Conservation (phyloP, 345 rosid species). For the Bruguiera sexangula region DNA sequence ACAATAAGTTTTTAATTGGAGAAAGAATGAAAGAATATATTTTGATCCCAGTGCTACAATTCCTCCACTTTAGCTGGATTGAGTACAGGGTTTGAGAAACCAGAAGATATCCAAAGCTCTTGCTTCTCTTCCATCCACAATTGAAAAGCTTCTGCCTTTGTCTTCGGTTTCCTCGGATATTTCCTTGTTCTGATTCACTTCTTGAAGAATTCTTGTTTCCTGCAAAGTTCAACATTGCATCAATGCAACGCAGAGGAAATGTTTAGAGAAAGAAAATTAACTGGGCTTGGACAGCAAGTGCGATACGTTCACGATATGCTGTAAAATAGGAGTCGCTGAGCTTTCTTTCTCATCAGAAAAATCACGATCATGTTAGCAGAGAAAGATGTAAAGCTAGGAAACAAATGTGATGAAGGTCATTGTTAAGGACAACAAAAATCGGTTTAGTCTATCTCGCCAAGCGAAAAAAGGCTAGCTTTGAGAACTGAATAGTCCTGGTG, state of each 20-base stretch:
- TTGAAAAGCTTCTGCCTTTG: slow-evolving; percentile 29
- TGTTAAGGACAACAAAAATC: too few relatives aligned
- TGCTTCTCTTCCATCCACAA: slow-evolving; percentile 47
- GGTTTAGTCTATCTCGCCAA: too few relatives aligned
- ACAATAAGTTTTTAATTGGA: too few relatives aligned
- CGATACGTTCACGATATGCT: too few relatives aligned
- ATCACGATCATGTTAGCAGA: neutral
- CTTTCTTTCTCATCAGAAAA: neutral
- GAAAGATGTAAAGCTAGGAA: too few relatives aligned
- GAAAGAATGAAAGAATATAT: slow-evolving; percentile 17
- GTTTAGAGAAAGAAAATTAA: neutral
- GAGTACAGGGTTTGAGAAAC: slow-evolving; percentile 94
- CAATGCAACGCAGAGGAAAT: neutral
- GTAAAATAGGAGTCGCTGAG: too few relatives aligned
- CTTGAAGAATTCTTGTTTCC: slow-evolving; percentile 59
- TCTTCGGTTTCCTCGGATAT: slow-evolving; percentile 30
- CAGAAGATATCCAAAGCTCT: slow-evolving; percentile 72
- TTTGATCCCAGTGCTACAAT: slow-evolving; percentile 22
- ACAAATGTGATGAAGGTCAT: too few relatives aligned
- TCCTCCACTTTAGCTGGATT: slow-evolving; percentile 32
- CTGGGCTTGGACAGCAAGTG: neutral
- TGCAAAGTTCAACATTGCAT: slow-evolving; percentile 14
- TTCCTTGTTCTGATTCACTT: slow-evolving; percentile 47
- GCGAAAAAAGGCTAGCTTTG: too few relatives aligned
- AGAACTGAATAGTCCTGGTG: too few relatives aligned